Base-by-base conservation (phyloP, 306 rosid species). In the Fragaria vesca region DNA sequence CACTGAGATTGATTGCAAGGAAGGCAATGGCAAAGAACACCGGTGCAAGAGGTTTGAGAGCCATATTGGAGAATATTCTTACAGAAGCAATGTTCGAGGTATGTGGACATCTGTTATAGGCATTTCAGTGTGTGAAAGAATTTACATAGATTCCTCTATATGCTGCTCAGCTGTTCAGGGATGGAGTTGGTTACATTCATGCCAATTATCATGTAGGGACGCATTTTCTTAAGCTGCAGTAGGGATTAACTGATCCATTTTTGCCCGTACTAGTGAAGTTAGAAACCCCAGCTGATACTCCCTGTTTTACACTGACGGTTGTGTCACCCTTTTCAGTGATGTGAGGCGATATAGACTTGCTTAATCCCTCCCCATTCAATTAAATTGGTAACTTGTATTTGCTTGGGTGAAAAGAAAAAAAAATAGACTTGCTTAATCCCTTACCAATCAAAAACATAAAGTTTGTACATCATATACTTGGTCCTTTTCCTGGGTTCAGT, bases 61-160 rank as follows among this genome's bases (percentile, higher is more conserved):
- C 93, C 76, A 85, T 88, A 75, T 78, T 90, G 65, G 96, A 90
- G 78, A 77, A 82, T 62, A 54, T 90, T 87, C 91, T 90, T 46
- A 85, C 85, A 4, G 96, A 90, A 73, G 93, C 93, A 26, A 90
- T 90, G 96, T 90, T 88, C 75, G 96, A 88, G 96, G 96, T 87
- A 82, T 74, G 15, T 10, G 43, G 55, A 32, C 21, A 46, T 67
- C 47, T 21, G 45, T 17, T 24, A 8, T 55, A 8, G 66, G 34
- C 45, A 15, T 47, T 66, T 16, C 36, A 24, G 66, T 60, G 8
- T 58, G 32, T 58, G 32, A 21, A 26, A 42, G 26, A 60, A 26
- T 24, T 50, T 63, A 21, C 38, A 50, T 40, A 12, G 55, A 30
- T 36, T 40, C 28, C 51, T 62, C 40, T 46, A 46, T 47, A 9